Evolutionary conservation across 2,329 filamentous ascomycete species (phyloP).

Genomic region (Aspergillus pseudotamarii): DNA sequence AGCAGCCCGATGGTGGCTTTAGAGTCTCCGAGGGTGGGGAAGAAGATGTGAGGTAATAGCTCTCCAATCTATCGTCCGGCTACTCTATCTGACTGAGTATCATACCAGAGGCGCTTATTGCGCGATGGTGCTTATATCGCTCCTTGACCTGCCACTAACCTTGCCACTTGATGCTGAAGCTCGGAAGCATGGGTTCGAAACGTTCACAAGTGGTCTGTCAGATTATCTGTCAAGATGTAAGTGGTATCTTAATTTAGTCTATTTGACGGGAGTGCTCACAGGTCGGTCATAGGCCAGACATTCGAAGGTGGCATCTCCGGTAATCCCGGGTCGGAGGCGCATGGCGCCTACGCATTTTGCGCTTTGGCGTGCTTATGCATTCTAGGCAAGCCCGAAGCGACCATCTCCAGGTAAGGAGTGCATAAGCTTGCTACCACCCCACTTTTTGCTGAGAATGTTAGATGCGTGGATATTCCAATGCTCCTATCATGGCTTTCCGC

Average conservation of each 20-base stretch:
- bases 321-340: constrained; percentile 84
- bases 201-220: constrained; percentile 72
- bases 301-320: constrained; percentile 93
- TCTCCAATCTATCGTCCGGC: constrained; percentile 19
- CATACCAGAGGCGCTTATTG: constrained; percentile 80
- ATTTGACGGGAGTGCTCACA: constrained; percentile 19
- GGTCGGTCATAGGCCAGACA: constrained; percentile 68
- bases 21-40: constrained; percentile 83
- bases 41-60: constrained; percentile 78
- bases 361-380: constrained; percentile 87
- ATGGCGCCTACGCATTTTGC: constrained; percentile 96
- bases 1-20: constrained; percentile 88
- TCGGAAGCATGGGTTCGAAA: constrained; percentile 62
- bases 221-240: constrained; percentile 81
- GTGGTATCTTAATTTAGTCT: constrained; percentile 35
- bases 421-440: constrained; percentile 3
- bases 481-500: constrained; percentile 87
- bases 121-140: constrained; percentile 78
- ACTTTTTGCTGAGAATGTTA: constrained; percentile 39
- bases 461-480: constrained; percentile 74
- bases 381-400: constrained; percentile 74
- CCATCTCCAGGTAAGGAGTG: constrained; percentile 67
- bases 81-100: constrained; percentile 21
- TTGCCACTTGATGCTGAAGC: constrained; percentile 74
- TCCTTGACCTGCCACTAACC: constrained; percentile 80